Evolutionary conservation across 2,329 filamentous ascomycete genomes (phyloP).

Genomic region (Eutypella sp.): DNA sequence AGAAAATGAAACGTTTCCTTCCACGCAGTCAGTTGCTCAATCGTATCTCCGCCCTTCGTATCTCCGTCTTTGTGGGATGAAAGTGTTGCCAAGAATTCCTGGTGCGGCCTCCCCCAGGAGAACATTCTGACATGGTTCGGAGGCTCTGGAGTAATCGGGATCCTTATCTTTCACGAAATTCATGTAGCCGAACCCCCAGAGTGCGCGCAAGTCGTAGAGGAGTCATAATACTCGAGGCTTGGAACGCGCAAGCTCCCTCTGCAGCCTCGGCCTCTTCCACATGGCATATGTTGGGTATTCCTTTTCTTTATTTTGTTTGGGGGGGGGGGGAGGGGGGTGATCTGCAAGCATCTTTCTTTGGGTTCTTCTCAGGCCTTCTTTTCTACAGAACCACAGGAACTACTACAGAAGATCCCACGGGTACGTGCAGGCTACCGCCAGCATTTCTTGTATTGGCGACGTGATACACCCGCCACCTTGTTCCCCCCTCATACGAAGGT

Average conservation of each 20-base stretch:
- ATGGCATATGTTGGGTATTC: slow-evolving; percentile 16
- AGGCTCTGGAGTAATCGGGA: no score
- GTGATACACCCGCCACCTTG: slow-evolving; percentile 12
- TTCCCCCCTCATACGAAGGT: slow-evolving; percentile 21
- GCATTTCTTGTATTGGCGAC: slow-evolving; percentile 16
- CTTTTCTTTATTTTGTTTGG: no score
- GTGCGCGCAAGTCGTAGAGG: slow-evolving; percentile 13
- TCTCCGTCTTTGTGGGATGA: no score
- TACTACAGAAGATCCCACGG: no score
- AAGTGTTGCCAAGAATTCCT: no score
- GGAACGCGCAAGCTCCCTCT: slow-evolving; percentile 14
- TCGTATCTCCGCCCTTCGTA: no score
- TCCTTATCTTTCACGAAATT: no score
- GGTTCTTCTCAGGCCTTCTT: slow-evolving; percentile 9
- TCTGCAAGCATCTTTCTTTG: slow-evolving; percentile 7
- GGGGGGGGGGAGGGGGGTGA: no score
- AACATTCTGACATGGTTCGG: no score
- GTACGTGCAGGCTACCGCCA: slow-evolving; percentile 18
- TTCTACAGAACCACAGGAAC: slow-evolving; percentile 10
- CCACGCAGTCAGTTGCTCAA: background rate
- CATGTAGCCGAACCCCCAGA: no score
- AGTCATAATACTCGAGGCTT: slow-evolving; percentile 15
- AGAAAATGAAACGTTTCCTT: background rate
- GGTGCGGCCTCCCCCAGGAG: no score
- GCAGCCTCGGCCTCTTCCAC: slow-evolving; percentile 16